phyloP scores from a whole-genome alignment of 2,329 filamentous ascomycete species.

The Akanthomyces dipterigenus region DNA sequence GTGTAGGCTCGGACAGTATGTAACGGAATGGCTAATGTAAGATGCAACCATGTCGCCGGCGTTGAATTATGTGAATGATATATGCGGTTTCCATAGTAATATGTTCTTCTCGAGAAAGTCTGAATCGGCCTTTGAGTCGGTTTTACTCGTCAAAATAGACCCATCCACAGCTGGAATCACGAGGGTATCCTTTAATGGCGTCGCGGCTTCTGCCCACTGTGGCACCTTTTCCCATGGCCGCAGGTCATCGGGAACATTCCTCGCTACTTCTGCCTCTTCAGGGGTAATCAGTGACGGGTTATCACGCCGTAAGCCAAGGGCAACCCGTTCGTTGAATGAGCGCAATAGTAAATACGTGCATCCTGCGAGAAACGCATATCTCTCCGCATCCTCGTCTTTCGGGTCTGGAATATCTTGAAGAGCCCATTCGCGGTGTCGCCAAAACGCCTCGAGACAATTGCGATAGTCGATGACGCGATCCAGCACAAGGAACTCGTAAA shows the following conservation, averaged over 20 bases:
- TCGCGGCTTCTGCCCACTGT: background rate
- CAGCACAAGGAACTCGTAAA: background rate
- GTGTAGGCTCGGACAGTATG: too few relatives aligned
- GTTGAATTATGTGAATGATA: background rate
- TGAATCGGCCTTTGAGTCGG: background rate
- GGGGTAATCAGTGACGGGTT: background rate
- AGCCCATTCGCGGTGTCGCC: background rate
- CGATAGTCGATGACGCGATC: background rate
- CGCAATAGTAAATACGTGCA: background rate
- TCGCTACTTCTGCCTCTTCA: background rate
- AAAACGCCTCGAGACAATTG: background rate
- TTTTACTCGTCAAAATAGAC: background rate
- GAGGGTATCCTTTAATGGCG: background rate
- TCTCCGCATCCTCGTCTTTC: background rate
- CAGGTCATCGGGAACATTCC: background rate
- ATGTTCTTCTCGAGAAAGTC: background rate
- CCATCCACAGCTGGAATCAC: background rate
- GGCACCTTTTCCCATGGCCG: background rate
- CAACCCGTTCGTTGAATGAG: background rate
- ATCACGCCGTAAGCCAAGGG: background rate
- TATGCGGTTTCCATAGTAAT: background rate
- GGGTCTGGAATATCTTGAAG: background rate
- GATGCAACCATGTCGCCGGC: too few relatives aligned
- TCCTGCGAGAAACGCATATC: background rate
- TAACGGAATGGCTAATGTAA: too few relatives aligned